Base-by-base conservation (phyloP, 2,329 filamentous ascomycete genomes). In the Clonostachys solani region DNA sequence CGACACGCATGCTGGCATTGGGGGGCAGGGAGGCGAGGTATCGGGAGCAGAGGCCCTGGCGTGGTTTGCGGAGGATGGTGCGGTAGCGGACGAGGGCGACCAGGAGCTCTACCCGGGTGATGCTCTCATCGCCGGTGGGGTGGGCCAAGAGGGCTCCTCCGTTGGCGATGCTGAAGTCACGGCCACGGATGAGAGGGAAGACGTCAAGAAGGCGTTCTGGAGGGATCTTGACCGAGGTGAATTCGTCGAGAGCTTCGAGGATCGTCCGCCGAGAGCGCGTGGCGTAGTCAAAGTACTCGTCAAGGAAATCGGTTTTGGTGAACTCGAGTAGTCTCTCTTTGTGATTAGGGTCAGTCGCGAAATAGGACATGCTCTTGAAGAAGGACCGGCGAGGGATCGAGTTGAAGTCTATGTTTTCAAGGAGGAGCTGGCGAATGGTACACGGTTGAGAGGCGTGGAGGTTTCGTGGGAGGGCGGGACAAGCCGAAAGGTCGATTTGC, bases 201-300 rank as follows among this genome's bases (percentile, higher is more conserved):
- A 92, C 75, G 46, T 85, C 82, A 10, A 88, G 75, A 2, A 86
- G 75, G 43, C 85, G 81, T 47, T 86, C 73, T 67, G 84, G 88
- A 0, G 94, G 92, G 3, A 99, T 82, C 51, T 84, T 85, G 47
- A 97, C 86, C 0, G 81, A 86, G 40, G 87, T 80, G 57, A 99
- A 99, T 56, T 99, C 94, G 48, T 92, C 84, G 29, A 99, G 77
- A 5, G 96, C 86, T 66, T 99, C 94, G 6, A 99, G 73, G 48
- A 97, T 96, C 49, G 88, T 95, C 34, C 94, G 85, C 34, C 91
- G 85, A 1, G 92, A 89, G 9, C 94, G 84, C 1, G 92, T 92
- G 2, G 94, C 94, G 62, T 99, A 99, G 67, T 99, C 92, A 69
- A 89, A 97, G 47, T 96, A 85, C 56, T 99, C 94, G 56, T 97